phyloP scores from a whole-genome alignment of 2,329 filamentous ascomycete genomes.

The Sclerotinia sclerotiorum region DNA sequence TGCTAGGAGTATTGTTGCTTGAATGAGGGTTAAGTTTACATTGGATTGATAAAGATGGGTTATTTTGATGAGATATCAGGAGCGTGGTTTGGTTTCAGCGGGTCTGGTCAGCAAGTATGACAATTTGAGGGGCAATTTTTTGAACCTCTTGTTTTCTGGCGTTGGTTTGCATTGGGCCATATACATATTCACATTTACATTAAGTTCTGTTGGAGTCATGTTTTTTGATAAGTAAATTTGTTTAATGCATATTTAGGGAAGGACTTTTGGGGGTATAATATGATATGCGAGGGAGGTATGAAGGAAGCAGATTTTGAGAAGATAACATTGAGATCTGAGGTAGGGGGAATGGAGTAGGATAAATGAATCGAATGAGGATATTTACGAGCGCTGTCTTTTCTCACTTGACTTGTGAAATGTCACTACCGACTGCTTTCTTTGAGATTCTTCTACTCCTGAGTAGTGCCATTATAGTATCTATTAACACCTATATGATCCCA shows the following conservation, averaged over 20 bases:
- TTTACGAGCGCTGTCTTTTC: no score
- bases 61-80: neutral
- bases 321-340: neutral
- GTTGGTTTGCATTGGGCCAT: neutral
- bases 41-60: neutral
- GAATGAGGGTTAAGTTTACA: neutral
- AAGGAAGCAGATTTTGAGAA: neutral
- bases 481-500: no score
- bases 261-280: neutral
- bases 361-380: neutral
- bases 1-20: slow-evolving; percentile 35
- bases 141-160: neutral
- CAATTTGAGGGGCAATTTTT: neutral
- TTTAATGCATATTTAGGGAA: neutral
- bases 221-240: neutral
- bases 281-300: neutral
- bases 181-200: neutral
- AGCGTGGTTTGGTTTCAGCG: neutral
- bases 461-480: no score
- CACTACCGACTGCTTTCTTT: no score
- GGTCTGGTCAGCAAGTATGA: neutral
- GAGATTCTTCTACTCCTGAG: no score
- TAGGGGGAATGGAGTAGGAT: neutral
- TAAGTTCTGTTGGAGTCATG: neutral
- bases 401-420: no score